phyloP scores from a whole-genome alignment of 345 rosid genomes.

The Punica granatum region DNA sequence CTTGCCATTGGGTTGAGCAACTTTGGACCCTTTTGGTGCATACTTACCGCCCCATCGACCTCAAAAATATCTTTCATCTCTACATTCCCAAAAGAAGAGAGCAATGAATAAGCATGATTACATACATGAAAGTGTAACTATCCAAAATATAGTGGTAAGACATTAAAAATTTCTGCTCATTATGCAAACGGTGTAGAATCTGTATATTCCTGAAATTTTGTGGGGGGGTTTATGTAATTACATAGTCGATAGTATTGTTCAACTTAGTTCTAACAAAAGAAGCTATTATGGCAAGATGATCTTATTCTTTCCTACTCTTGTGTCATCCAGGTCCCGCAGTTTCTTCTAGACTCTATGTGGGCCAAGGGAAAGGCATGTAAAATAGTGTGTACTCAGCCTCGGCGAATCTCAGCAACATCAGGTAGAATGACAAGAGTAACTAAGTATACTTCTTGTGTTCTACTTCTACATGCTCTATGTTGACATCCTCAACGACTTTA shows the following conservation, averaged over 20 bases:
- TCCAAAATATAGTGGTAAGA: neutral
- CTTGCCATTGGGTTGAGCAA: neutral
- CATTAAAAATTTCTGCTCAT: neutral
- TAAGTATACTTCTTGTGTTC: neutral
- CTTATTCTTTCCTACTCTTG: neutral
- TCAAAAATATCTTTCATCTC: too few species aligned
- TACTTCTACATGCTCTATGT: neutral
- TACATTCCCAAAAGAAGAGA: too few species aligned
- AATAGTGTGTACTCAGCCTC: slow-evolving; percentile 95
- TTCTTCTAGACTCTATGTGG: slow-evolving; percentile 77
- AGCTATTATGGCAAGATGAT: neutral
- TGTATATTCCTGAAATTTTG: neutral
- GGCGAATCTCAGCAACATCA: slow-evolving; percentile 93
- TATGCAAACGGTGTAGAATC: neutral
- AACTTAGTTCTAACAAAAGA: too few species aligned
- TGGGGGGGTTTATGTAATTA: neutral
- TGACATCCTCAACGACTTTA: neutral
- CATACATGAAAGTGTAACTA: too few species aligned
- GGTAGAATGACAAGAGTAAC: slow-evolving; percentile 32
- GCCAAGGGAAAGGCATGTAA: slow-evolving; percentile 67
- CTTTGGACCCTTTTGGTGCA: neutral
- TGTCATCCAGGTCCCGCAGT: slow-evolving; percentile 76
- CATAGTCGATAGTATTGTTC: neutral
- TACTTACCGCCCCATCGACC: too few species aligned
- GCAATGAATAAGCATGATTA: too few species aligned